These are phyloP conservation scores for Aspergillaceae sp. DNA, from an alignment of 2,329 filamentous ascomycete species.

Conservation along the genomic window DNA sequence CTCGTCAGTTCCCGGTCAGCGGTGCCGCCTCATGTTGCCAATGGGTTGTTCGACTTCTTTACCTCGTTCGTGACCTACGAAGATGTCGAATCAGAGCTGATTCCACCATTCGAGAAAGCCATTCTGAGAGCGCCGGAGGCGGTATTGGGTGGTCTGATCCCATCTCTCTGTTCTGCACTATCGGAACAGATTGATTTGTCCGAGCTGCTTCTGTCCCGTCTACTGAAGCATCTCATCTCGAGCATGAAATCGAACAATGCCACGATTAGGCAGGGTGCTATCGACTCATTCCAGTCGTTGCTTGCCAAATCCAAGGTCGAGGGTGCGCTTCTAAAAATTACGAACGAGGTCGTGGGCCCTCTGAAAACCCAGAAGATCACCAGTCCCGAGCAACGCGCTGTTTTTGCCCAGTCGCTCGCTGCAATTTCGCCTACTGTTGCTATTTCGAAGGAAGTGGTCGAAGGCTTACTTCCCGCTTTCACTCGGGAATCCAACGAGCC, in stretches of 20 bases:
- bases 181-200: conserved; percentile 68
- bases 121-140: conserved; percentile 85
- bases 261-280: conserved; percentile 63
- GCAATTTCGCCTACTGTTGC: conserved; percentile 52
- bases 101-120: conserved; percentile 79
- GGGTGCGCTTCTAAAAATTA: conserved; percentile 55
- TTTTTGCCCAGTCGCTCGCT: conserved; percentile 73
- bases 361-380: conserved; percentile 78
- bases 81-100: conserved; percentile 65
- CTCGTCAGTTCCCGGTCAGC: conserved; percentile 68
- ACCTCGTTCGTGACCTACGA: conserved; percentile 60
- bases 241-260: conserved; percentile 87
- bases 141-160: conserved; percentile 68
- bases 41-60: conserved; percentile 76
- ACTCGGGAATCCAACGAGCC: conserved; percentile 83
- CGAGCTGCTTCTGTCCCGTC: conserved; percentile 57
- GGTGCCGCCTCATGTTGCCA: conserved; percentile 63
- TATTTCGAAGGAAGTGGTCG: conserved; percentile 58
- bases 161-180: conserved; percentile 62
- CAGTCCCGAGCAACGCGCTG: conserved; percentile 71
- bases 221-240: conserved; percentile 80
- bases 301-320: conserved; percentile 54
- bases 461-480: conserved; percentile 59
- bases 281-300: conserved; percentile 65
- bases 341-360: conserved; percentile 68